These are phyloP conservation scores for Ophiostoma australiae DNA, from an alignment of 2,329 filamentous ascomycete species.

Conservation along the genomic window DNA sequence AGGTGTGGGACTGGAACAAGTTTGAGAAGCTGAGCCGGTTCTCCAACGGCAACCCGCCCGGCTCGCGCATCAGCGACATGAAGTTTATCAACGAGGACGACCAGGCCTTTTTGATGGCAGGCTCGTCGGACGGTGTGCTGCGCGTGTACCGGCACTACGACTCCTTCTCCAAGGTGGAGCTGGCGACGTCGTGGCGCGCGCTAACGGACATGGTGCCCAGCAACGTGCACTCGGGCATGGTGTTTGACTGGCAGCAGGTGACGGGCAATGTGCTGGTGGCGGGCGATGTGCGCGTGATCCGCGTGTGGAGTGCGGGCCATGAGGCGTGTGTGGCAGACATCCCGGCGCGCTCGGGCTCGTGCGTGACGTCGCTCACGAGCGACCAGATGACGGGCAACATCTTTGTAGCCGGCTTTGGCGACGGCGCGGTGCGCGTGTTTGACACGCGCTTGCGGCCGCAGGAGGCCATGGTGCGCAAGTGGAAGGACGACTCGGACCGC, in stretches of 20 bases:
- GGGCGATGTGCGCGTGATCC: conserved; percentile 89
- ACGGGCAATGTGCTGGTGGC: conserved; percentile 91
- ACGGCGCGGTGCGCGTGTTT: conserved; percentile 89
- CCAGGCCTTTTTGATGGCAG: conserved; percentile 88
- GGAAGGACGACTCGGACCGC: conserved; percentile 80
- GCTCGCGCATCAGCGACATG: conserved; percentile 89
- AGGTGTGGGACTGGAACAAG: conserved; percentile 89
- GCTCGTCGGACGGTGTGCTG: conserved; percentile 90
- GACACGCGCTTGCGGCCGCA: conserved; percentile 80
- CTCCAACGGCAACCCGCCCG: conserved; percentile 87
- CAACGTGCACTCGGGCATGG: conserved; percentile 89
- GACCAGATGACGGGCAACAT: conserved; percentile 97
- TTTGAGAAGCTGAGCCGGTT: conserved; percentile 73
- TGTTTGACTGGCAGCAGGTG: conserved; percentile 99
- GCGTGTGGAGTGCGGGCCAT: conserved; percentile 91
- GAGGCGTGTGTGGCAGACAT: conserved; percentile 94
- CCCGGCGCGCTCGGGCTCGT: conserved; percentile 86
- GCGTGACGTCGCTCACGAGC: conserved; percentile 90
- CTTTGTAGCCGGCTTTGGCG: conserved; percentile 93
- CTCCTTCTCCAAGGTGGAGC: conserved; percentile 65
- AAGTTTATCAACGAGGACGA: conserved; percentile 99
- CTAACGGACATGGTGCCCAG: conserved; percentile 90
- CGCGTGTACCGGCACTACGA: conserved; percentile 93
- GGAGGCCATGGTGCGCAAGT: conserved; percentile 90
- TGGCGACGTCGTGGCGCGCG: conserved; percentile 87